phyloP scores from a whole-genome alignment of 805 yeast species.

The Scheffersomyces amazonensis region DNA sequence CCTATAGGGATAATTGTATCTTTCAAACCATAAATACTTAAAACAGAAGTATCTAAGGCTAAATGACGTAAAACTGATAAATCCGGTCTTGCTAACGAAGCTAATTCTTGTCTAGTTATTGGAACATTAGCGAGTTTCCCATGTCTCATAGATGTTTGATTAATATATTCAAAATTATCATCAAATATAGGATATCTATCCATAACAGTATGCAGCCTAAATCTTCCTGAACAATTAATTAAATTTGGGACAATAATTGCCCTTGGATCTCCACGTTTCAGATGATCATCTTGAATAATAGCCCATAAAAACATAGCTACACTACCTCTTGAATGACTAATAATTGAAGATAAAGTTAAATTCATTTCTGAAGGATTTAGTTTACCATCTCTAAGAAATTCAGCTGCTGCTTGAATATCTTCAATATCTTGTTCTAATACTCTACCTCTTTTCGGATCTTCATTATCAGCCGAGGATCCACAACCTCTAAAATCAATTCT shows the following conservation, averaged over 20 bases:
- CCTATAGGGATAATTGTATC: constrained; percentile 65
- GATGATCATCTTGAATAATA: constrained; percentile 36
- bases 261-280: constrained; percentile 22
- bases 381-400: constrained; percentile 23
- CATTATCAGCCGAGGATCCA: constrained; percentile 66
- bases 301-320: constrained; percentile 77
- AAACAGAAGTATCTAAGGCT: constrained; percentile 46
- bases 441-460: constrained; percentile 46
- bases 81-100: constrained; percentile 48
- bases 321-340: constrained; percentile 81
- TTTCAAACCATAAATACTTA: constrained; percentile 68
- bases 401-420: constrained; percentile 52
- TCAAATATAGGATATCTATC: constrained; percentile 31
- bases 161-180: constrained; percentile 15
- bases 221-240: constrained; percentile 75
- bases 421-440: constrained; percentile 60
- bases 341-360: constrained; percentile 52
- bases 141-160: constrained; percentile 35
- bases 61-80: constrained; percentile 39
- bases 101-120: constrained; percentile 50
- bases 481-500: constrained; percentile 85
- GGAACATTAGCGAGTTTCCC: constrained; percentile 45
- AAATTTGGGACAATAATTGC: constrained; percentile 58
- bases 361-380: constrained; percentile 37
- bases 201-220: constrained; percentile 44